These are phyloP conservation scores for Bimuria novae-zelandiae DNA, from an alignment of 2,329 filamentous ascomycete genomes.

Conservation along the genomic window DNA sequence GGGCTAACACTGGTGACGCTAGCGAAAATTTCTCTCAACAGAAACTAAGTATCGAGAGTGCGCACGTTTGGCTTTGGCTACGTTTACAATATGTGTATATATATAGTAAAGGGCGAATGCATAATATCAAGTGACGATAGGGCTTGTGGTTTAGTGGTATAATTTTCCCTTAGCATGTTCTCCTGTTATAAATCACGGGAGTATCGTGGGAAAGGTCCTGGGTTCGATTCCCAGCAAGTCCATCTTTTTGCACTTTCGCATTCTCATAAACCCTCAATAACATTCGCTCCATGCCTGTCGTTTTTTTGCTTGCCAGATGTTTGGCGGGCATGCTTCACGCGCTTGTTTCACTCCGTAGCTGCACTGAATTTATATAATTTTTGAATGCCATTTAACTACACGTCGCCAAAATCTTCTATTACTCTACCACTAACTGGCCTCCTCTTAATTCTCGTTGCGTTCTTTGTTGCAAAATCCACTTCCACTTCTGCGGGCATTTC, in stretches of 20 bases:
- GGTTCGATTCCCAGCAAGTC: not conserved
- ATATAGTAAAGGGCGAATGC: no score
- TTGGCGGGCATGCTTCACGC: not conserved
- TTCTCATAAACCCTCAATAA: not conserved
- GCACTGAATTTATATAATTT: no score
- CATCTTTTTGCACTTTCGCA: not conserved
- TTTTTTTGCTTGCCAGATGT: not conserved
- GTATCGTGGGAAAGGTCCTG: not conserved
- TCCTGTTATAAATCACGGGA: no score
- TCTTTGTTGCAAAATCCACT: not conserved
- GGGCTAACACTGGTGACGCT: no score
- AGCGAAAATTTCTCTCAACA: no score
- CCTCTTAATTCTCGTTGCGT: not conserved
- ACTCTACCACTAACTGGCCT: not conserved
- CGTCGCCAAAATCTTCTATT: not conserved
- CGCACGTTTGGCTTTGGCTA: no score
- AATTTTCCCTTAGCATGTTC: slow-evolving; percentile 1
- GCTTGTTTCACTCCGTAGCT: no score
- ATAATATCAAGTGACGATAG: not conserved
- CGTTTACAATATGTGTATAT: no score
- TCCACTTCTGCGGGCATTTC: not conserved
- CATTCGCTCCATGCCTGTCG: not conserved
- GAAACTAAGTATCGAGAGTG: no score
- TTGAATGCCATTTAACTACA: no score
- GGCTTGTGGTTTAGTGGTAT: not conserved